Evolutionary conservation across 768 basidiomycete genomes (phyloP).

Genomic region (Xerocomus brunneocitrinus): DNA sequence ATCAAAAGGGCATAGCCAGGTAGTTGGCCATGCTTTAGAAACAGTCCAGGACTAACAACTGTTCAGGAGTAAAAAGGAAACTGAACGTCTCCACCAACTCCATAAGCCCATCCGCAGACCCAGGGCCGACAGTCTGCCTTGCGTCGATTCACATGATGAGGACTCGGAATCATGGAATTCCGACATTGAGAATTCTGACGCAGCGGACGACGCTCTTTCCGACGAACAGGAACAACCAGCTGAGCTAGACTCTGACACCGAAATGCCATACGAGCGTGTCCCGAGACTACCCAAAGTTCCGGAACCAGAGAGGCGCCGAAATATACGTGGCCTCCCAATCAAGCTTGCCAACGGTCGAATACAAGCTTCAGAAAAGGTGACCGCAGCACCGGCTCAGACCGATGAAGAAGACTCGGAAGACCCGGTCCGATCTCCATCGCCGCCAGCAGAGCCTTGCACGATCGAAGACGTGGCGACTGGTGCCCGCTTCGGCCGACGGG

Average conservation of each 20-base stretch:
- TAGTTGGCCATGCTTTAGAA: slow-evolving; percentile 31
- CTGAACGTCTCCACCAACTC: slow-evolving; percentile 61
- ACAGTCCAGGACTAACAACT: slow-evolving; percentile 1
- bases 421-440: slow-evolving; percentile 30
- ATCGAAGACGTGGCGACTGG: slow-evolving; percentile 78
- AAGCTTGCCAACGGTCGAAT: slow-evolving; percentile 81
- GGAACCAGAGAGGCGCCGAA: slow-evolving; percentile 44
- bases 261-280: slow-evolving; percentile 69
- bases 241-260: slow-evolving; percentile 47
- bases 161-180: slow-evolving; percentile 51
- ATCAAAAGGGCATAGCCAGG: slow-evolving; percentile 80
- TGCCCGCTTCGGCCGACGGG: slow-evolving; percentile 81
- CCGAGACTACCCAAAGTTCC: slow-evolving; percentile 50
- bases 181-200: slow-evolving; percentile 35
- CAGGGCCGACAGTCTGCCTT: slow-evolving; percentile 58
- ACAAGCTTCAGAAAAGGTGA: slow-evolving; percentile 46
- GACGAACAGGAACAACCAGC: slow-evolving; percentile 6
- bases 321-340: slow-evolving; percentile 70
- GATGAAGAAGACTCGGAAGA: slow-evolving; percentile 34
- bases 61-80: slow-evolving; percentile 81
- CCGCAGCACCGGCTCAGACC: slow-evolving; percentile 12
- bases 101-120: slow-evolving; percentile 50
- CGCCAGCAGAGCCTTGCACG: slow-evolving; percentile 22
- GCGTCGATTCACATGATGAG: slow-evolving; percentile 62
- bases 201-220: slow-evolving; percentile 8